Evolutionary conservation across 805 yeast genomes (phyloP).

Genomic region (Candida pseudoglaebosa): DNA sequence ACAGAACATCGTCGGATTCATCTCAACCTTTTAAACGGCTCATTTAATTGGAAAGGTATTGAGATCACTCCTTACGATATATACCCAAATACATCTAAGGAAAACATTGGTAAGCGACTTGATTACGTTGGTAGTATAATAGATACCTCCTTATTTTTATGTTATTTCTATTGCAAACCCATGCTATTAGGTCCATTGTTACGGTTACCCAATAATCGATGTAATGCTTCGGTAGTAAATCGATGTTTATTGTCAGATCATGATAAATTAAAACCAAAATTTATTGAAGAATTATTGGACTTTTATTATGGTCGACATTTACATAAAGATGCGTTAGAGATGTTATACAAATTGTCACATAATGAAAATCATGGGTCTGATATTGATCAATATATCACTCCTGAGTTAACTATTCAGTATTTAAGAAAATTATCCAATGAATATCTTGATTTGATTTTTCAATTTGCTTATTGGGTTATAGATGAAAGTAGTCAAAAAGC

Average conservation of each 20-base stretch:
- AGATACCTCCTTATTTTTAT: conserved; percentile 74
- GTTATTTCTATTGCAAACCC: conserved; percentile 67
- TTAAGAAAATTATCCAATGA: conserved; percentile 50
- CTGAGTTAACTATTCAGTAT: conserved; percentile 50
- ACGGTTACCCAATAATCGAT: conserved; percentile 65
- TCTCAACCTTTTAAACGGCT: conserved; percentile 34
- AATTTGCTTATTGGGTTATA: conserved; percentile 54
- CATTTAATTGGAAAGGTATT: conserved; percentile 45
- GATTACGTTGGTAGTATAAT: conserved; percentile 43
- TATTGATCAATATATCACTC: conserved; percentile 30
- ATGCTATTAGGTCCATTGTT: conserved; percentile 79
- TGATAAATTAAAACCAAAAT: conserved; percentile 25
- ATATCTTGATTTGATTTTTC: conserved; percentile 51
- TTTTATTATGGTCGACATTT: conserved; percentile 62
- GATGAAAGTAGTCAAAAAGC: conserved; percentile 21
- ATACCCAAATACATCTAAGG: conserved; percentile 25
- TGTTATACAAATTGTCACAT: conserved; percentile 41
- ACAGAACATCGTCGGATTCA: conserved; percentile 53
- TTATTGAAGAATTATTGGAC: conserved; percentile 69
- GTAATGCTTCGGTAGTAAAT: conserved; percentile 64
- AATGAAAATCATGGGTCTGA: conserved; percentile 14
- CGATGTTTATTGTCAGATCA: conserved; percentile 43
- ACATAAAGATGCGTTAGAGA: conserved; percentile 64
- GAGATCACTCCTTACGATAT: conserved; percentile 40
- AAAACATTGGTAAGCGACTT: conserved; percentile 19